Evolutionary conservation across 1,284 basidiomycete species (phyloP).

Genomic region (Phenoliferia sp.): DNA sequence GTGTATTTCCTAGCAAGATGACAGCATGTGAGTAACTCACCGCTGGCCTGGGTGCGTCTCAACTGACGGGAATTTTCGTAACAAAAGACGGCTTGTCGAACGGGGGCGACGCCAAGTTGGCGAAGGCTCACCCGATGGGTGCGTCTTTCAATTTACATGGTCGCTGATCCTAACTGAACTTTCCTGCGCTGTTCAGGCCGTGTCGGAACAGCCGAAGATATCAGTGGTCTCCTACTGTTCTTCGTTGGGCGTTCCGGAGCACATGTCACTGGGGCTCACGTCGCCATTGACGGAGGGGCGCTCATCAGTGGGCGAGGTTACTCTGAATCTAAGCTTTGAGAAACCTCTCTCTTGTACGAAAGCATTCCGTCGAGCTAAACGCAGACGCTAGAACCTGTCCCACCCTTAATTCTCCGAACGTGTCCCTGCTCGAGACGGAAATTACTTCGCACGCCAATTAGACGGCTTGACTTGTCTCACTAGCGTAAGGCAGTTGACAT

Average conservation of each 20-base stretch:
- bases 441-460: too few species aligned
- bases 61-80: too few species aligned
- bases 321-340: conserved; percentile 1
- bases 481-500: too few species aligned
- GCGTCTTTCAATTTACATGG: neutral
- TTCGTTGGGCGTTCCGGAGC: conserved; percentile 40
- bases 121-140: conserved; percentile 10
- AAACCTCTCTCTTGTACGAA: too few species aligned
- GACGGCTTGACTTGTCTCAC: too few species aligned
- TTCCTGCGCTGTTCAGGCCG: conserved; percentile 31
- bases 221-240: conserved; percentile 43
- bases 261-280: conserved; percentile 40
- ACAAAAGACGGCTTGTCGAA: conserved; percentile 62
- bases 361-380: too few species aligned
- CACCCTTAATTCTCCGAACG: too few species aligned
- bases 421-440: too few species aligned
- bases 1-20: conserved; percentile 79
- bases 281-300: conserved; percentile 30
- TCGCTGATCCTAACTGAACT: neutral
- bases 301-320: conserved; percentile 23
- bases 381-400: too few species aligned
- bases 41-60: too few species aligned
- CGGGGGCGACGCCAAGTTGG: conserved; percentile 49
- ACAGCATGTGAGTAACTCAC: too few species aligned
- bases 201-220: conserved; percentile 45